Evolutionary conservation across 345 rosid species (phyloP).

Genomic region (Hibiscus tridactylites): DNA sequence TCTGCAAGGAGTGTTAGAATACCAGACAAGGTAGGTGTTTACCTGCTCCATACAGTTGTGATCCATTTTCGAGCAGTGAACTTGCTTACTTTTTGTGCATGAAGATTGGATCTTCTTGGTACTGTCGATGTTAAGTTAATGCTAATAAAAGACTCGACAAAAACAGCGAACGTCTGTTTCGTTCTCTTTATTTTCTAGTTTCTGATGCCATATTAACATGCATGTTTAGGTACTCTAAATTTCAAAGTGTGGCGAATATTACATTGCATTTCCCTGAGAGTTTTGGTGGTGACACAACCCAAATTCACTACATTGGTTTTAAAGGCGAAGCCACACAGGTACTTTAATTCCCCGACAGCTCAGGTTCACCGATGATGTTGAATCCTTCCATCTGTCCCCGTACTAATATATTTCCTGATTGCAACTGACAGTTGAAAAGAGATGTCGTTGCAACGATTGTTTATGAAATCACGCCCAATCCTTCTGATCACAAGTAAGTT

Average conservation of each 20-base stretch:
- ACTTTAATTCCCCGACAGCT: slow-evolving; percentile 10
- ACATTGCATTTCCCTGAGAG: slow-evolving; percentile 89
- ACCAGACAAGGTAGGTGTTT: slow-evolving; percentile 68
- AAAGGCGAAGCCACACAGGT: slow-evolving; percentile 99
- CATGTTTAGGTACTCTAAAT: slow-evolving; percentile 63
- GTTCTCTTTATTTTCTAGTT: too few species aligned
- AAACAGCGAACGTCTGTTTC: not conserved
- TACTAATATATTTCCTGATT: slow-evolving; percentile 1
- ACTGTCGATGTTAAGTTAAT: slow-evolving; percentile 6
- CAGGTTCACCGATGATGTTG: slow-evolving; percentile 4
- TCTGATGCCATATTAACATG: slow-evolving; percentile 1
- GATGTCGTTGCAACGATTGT: slow-evolving; percentile 86
- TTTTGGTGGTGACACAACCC: slow-evolving; percentile 73
- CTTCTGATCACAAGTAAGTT: slow-evolving; percentile 95
- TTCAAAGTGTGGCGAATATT: slow-evolving; percentile 80
- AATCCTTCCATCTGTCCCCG: not conserved
- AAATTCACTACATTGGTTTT: slow-evolving; percentile 80
- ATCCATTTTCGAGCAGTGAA: not conserved
- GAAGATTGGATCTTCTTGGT: not conserved
- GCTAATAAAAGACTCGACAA: not conserved
- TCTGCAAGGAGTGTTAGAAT: slow-evolving; percentile 77
- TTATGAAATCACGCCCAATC: slow-evolving; percentile 91
- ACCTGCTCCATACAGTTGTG: slow-evolving; percentile 3
- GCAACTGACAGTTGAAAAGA: slow-evolving; percentile 61
- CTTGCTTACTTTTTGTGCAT: not conserved